Evolutionary conservation across 2,329 filamentous ascomycete species (phyloP), one percentile per base, ranked within the genome.

Genomic region (Claviceps spartinae): DNA sequence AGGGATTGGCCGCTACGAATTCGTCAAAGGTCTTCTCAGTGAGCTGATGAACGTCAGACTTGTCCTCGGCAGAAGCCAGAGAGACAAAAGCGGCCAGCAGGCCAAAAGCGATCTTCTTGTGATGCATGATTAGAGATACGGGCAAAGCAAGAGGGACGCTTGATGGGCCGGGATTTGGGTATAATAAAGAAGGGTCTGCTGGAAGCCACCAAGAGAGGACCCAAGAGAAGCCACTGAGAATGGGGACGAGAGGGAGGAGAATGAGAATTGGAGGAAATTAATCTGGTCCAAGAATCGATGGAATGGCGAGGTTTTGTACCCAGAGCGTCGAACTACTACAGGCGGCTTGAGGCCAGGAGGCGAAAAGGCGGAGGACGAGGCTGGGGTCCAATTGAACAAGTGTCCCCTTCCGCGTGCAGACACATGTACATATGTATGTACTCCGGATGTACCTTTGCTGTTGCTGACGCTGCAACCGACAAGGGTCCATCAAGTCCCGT

Each of bases 11-110:
- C 68, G 85, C 85, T 66, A 98, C 75, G 70, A 96, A 98, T 55
- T 83, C 79, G 60, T 86, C 78, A 69, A 98, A 98, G 59, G 79
- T 88, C 65, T 91, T 88, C 69, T 84, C 83, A 70, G 86, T 94
- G 59, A 98, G 77, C 60, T 88, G 81, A 63, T 81, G 71, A 58
- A 98, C 93, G 67, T 97, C 89, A 47, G 88, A 95, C 48, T 76
- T 38, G 40, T 53, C 54, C 22, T 55, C 80, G 56, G 82, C 77
- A 57, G 79, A 75, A 61, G 79, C 83, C 58, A 76, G 69, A 59
- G 75, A 75, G 55, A 77, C 75, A 54, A 74, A 69, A 58, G 76
- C 75, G 60, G 73, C 72, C 62, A 80, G 65, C 61, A 79, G 71
- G 72, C 75, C 73, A 60, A 72, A 69, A 61, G 75, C 72, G 57